Conservation (phyloP, 257 asterid species). For the Penstemon davidsonii region DNA sequence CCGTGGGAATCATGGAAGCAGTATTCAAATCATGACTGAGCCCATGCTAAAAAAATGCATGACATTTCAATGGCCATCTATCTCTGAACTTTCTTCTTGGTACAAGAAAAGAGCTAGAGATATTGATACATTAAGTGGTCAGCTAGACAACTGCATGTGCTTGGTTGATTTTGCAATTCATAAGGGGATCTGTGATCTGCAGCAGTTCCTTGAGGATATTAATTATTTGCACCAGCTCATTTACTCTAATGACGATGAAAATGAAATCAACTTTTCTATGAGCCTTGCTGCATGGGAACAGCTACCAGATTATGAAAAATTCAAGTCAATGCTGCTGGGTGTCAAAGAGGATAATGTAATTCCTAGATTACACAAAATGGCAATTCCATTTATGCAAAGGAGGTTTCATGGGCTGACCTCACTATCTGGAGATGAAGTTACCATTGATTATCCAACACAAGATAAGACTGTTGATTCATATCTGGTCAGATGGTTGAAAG, state of each 20-base stretch:
- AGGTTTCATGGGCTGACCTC: slow-evolving; percentile 35
- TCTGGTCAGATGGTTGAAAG: slow-evolving; percentile 86
- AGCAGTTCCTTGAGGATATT: slow-evolving; percentile 71
- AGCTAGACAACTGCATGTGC: slow-evolving; percentile 76
- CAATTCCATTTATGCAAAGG: slow-evolving; percentile 78
- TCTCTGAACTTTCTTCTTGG: slow-evolving; percentile 77
- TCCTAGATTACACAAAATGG: slow-evolving; percentile 61
- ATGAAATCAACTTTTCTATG: slow-evolving; percentile 53
- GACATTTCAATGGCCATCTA: slow-evolving; percentile 81
- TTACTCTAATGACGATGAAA: slow-evolving; percentile 58
- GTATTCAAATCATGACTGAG: slow-evolving; percentile 68
- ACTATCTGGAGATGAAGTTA: slow-evolving; percentile 33
- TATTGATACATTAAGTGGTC: slow-evolving; percentile 89
- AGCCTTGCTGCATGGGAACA: slow-evolving; percentile 79
- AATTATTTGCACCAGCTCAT: slow-evolving; percentile 76
- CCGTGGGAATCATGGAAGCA: slow-evolving; percentile 44
- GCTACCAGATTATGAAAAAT: slow-evolving; percentile 83
- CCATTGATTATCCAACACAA: slow-evolving; percentile 31
- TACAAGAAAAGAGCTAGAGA: slow-evolving; percentile 89
- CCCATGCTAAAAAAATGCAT: slow-evolving; percentile 59
- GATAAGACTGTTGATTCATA: slow-evolving; percentile 57
- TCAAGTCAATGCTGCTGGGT: slow-evolving; percentile 72
- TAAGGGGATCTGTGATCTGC: slow-evolving; percentile 74
- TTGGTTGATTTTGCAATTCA: slow-evolving; percentile 84
- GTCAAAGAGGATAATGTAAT: slow-evolving; percentile 64